phyloP scores from a whole-genome alignment of 306 rosid genomes.

The Begonia loranthoides region DNA sequence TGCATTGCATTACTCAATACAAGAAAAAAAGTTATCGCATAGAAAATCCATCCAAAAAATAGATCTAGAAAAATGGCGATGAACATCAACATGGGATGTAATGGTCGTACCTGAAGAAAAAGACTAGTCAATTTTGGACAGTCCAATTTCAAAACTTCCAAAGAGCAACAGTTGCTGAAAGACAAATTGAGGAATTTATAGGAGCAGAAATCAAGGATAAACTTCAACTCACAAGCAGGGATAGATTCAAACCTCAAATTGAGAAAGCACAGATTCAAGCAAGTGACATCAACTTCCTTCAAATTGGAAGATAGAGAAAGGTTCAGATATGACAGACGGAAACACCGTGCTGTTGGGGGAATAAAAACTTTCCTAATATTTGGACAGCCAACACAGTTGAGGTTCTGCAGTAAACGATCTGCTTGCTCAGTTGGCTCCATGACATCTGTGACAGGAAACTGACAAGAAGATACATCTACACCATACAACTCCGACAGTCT shows the following conservation, averaged over 20 bases:
- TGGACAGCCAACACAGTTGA: slow-evolving; percentile 85
- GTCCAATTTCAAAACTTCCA: slow-evolving; percentile 78
- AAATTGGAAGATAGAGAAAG: slow-evolving; percentile 72
- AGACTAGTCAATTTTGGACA: slow-evolving; percentile 83
- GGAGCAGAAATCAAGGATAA: slow-evolving; percentile 6
- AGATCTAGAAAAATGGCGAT: slow-evolving; percentile 1
- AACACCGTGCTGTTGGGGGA: slow-evolving; percentile 72
- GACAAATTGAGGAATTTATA: slow-evolving; percentile 1
- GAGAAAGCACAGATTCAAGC: slow-evolving; percentile 78
- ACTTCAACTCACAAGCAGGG: not conserved
- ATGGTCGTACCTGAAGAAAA: slow-evolving; percentile 64
- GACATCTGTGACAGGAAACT: slow-evolving; percentile 20
- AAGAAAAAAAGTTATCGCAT: no score
- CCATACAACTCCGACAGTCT: slow-evolving; percentile 24
- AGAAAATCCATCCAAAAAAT: no score
- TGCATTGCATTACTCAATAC: no score
- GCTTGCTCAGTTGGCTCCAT: slow-evolving; percentile 39
- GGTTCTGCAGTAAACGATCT: slow-evolving; percentile 67
- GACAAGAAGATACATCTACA: slow-evolving; percentile 17
- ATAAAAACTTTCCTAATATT: slow-evolving; percentile 84
- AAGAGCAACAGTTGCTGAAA: slow-evolving; percentile 65
- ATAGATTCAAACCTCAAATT: slow-evolving; percentile 56
- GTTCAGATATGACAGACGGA: slow-evolving; percentile 47
- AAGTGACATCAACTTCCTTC: slow-evolving; percentile 85
- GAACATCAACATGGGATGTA: not conserved